Conservation (phyloP, 2,329 filamentous ascomycete genomes). For the Mycogone perniciosa region DNA sequence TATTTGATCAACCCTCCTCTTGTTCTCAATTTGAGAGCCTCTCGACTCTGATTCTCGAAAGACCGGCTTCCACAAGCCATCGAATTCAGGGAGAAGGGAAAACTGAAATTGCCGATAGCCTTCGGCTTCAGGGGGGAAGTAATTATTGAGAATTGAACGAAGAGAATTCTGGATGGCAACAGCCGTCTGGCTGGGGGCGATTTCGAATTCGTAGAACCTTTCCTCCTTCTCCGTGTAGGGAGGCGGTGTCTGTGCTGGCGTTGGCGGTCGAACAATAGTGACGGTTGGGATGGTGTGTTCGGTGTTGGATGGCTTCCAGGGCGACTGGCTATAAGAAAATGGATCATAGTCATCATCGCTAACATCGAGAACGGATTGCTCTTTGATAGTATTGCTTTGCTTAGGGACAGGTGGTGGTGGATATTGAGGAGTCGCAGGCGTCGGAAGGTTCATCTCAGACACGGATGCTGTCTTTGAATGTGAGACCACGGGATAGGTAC, state of each 20-base stretch:
- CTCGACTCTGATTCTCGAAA: conserved; percentile 34
- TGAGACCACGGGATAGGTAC: conserved; percentile 22
- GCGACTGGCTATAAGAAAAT: conserved; percentile 32
- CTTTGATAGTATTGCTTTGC: not conserved
- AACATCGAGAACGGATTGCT: not conserved
- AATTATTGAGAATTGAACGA: conserved; percentile 43
- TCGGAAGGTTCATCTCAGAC: conserved; percentile 14
- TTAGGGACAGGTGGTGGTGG: conserved; percentile 2
- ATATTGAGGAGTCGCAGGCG: conserved; percentile 23
- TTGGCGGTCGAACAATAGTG: conserved; percentile 32
- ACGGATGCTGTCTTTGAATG: conserved; percentile 19
- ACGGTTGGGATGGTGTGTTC: conserved; percentile 18
- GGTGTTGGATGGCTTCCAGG: conserved; percentile 19
- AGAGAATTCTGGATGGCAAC: conserved; percentile 52
- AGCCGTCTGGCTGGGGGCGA: conserved; percentile 38
- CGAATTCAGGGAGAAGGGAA: conserved; percentile 41
- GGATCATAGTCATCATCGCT: conserved; percentile 41
- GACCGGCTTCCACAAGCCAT: conserved; percentile 47
- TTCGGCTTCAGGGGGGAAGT: conserved; percentile 43
- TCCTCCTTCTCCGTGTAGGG: conserved; percentile 26
- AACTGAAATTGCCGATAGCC: conserved; percentile 45
- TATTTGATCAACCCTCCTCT: conserved; percentile 48
- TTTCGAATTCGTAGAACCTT: conserved; percentile 41
- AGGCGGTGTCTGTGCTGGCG: conserved; percentile 38
- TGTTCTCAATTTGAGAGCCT: conserved; percentile 24